Evolutionary conservation across 2,329 filamentous ascomycete genomes (phyloP), one percentile per base, ranked within the genome.

Genomic region (Penicillium hesseltinei): DNA sequence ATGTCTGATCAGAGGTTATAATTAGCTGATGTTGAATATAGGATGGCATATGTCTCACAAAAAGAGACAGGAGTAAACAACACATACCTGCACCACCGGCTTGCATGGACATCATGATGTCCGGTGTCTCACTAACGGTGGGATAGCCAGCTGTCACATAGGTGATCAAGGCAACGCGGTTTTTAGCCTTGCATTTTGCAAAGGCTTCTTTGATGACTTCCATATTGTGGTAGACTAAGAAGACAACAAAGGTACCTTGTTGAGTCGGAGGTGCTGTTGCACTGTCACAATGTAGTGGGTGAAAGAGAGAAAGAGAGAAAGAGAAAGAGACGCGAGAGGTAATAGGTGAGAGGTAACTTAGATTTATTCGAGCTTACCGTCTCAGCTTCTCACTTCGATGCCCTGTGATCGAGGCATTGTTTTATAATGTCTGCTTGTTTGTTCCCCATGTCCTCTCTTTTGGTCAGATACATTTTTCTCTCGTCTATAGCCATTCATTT

Each of bases 61-160:
- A 29, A 29, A 45, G 25, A 44, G 42, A 45, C 25, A 6, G 25
- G 17, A 45, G 17, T 29, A 19, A 19, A 45, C 47, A 36, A 51
- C 81, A 66, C 79, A 25, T 53, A 92, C 90, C 90, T 67, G 92
- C 87, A 62, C 94, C 93, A 69, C 93, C 94, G 71, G 87, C 89
- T 78, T 97, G 89, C 86, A 97, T 89, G 45, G 84, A 89, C 62
- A 97, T 80, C 71, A 97, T 81, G 63, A 97, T 88, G 70, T 90
- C 85, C 39, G 89, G 84, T 2, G 91, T 96, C 67, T 89, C 86
- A 65, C 88, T 82, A 19, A 87, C 81, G 35, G 84, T 89, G 19
- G 94, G 94, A 73, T 87, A 97, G 50, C 93, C 94, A 57, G 93
- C 92, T 27, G 93, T 97, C 72, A 96, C 91, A 81, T 97, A 97